Conservation (phyloP, 108 stramenopile species). For the Nitzschia sp. region DNA sequence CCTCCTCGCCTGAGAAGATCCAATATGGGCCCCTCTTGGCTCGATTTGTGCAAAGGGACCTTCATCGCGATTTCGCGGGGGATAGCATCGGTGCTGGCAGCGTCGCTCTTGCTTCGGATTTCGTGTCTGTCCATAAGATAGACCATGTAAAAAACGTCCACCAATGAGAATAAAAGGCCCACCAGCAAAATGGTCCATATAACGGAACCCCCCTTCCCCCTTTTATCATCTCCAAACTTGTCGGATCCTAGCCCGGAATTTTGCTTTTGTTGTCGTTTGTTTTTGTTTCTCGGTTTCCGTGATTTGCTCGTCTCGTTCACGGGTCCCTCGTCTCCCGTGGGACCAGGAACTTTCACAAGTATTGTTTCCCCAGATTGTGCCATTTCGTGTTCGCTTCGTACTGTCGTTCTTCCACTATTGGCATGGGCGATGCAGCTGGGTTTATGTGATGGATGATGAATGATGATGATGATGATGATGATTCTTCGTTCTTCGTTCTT, state of each 20-base stretch:
- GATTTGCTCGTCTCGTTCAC: background rate
- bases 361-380: background rate
- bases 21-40: conserved; percentile 10
- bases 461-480: too few relatives aligned
- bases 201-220: conserved; percentile 2
- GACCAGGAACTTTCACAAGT: background rate
- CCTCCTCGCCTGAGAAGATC: conserved; percentile 21
- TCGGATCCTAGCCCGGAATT: background rate
- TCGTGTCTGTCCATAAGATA: conserved; percentile 15
- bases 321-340: background rate
- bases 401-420: too few relatives aligned
- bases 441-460: too few relatives aligned
- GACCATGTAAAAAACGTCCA: conserved; percentile 27
- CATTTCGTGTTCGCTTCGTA: too few relatives aligned
- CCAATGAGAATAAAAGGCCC: conserved; percentile 20
- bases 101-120: background rate
- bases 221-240: background rate
- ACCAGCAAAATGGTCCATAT: conserved; percentile 13
- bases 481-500: too few relatives aligned
- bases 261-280: background rate
- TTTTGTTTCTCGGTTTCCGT: background rate
- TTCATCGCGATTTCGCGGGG: background rate
- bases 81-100: background rate
- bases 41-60: background rate
- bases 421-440: too few relatives aligned